Percentiles rank a stretch among this genome's conserved stretches.
These are phyloP conservation scores for Tetracladium setigerum DNA, from an alignment of 495 filamentous ascomycete species.

Conservation along the genomic window DNA sequence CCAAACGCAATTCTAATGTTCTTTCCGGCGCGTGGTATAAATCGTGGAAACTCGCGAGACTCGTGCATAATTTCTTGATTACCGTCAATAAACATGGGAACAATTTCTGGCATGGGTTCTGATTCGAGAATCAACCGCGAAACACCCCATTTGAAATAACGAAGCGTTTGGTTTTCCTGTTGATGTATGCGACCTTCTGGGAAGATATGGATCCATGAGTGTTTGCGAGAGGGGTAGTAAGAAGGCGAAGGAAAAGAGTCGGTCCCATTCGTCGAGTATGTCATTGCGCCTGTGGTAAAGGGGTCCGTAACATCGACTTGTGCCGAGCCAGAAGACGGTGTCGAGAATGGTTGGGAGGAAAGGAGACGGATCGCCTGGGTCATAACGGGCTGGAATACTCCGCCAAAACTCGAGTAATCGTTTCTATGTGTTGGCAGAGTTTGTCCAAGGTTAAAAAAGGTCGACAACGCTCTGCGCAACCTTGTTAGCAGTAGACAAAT, in stretches of 20 bases:
- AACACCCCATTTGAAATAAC: constrained; percentile 97
- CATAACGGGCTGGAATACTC: constrained; percentile 86
- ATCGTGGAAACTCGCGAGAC: constrained; percentile 67
- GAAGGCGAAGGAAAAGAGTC: constrained; percentile 54
- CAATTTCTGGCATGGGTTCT: constrained; percentile 70
- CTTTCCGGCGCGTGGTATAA: constrained; percentile 68
- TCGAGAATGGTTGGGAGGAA: constrained; percentile 49
- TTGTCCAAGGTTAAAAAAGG: constrained; percentile 82
- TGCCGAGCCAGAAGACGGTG: constrained; percentile 12
- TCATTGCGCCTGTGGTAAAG: constrained; percentile 47
- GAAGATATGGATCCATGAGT: constrained; percentile 90
- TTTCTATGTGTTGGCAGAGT: constrained; percentile 80
- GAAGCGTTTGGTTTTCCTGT: constrained; percentile 66
- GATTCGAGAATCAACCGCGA: constrained; percentile 83
- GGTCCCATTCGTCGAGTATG: constrained; percentile 54
- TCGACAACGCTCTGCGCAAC: constrained; percentile 37
- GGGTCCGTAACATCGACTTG: constrained; percentile 44
- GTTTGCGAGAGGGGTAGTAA: constrained; percentile 38
- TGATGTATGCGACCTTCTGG: constrained; percentile 94
- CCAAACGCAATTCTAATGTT: constrained; percentile 69
- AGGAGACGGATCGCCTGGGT: constrained; percentile 78
- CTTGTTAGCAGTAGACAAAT: background rate
- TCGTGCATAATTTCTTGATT: constrained; percentile 82
- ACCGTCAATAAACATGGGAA: constrained; percentile 94
- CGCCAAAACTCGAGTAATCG: constrained; percentile 63